Percentiles rank a stretch among this genome's conserved stretches.
phyloP scores from a whole-genome alignment of 495 filamentous ascomycete species.

The Neurospora sp. region DNA sequence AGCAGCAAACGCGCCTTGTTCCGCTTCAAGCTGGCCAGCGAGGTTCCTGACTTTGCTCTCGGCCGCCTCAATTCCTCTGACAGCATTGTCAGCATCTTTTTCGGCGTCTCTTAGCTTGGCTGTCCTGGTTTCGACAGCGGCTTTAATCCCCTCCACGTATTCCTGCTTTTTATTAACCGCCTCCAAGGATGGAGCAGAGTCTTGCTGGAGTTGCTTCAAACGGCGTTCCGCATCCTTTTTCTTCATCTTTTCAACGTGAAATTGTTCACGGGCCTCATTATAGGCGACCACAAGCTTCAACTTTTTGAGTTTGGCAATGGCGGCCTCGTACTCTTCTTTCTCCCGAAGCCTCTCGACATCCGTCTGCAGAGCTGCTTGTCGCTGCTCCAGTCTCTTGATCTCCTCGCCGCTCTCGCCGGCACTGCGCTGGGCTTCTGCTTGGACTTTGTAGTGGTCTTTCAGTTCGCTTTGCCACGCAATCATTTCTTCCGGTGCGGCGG shows the following conservation, averaged over 20 bases:
- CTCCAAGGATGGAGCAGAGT: slow-evolving; percentile 56
- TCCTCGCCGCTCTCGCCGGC: slow-evolving; percentile 50
- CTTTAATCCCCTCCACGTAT: slow-evolving; percentile 41
- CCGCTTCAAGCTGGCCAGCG: slow-evolving; percentile 46
- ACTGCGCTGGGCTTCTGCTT: slow-evolving; percentile 53
- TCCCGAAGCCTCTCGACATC: slow-evolving; percentile 80
- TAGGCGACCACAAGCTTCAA: slow-evolving; percentile 59
- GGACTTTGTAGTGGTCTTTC: slow-evolving; percentile 56
- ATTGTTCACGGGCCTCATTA: slow-evolving; percentile 29
- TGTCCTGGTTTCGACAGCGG: slow-evolving; percentile 43
- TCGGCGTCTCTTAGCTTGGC: slow-evolving; percentile 43
- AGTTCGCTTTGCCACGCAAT: slow-evolving; percentile 65
- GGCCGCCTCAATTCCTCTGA: slow-evolving; percentile 38
- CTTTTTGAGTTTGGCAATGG: slow-evolving; percentile 55
- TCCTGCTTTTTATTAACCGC: slow-evolving; percentile 55
- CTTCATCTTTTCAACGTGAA: slow-evolving; percentile 35
- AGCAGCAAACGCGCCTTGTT: slow-evolving; percentile 39
- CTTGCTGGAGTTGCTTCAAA: slow-evolving; percentile 45
- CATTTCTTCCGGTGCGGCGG: slow-evolving; percentile 74
- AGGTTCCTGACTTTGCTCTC: slow-evolving; percentile 47
- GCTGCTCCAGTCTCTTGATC: slow-evolving; percentile 54
- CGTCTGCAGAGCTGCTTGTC: slow-evolving; percentile 67
- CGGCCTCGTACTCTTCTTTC: slow-evolving; percentile 54
- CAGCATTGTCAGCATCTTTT: slow-evolving; percentile 37
- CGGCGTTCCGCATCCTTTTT: slow-evolving; percentile 38